Percentiles rank a stretch among this genome's conserved stretches.
Evolutionary conservation across 192 early-diverging fungal genomes (phyloP).

Genomic region (Entrophospora sp.): DNA sequence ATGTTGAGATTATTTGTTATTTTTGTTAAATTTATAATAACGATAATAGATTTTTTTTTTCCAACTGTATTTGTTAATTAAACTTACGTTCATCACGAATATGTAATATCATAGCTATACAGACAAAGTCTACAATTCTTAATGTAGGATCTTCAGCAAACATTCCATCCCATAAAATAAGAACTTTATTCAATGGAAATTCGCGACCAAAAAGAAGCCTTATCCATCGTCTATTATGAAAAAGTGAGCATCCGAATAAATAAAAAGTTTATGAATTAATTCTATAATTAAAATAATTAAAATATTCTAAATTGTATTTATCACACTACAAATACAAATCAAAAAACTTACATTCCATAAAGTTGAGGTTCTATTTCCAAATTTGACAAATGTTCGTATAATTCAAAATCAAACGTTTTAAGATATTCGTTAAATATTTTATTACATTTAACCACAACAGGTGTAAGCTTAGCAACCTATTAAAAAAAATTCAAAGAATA

Average conservation of each 20-base stretch:
- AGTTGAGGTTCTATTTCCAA: slow-evolving; percentile 90
- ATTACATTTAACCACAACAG: slow-evolving; percentile 67
- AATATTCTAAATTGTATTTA: too few species aligned
- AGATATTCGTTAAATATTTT: slow-evolving; percentile 66
- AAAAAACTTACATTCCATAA: slow-evolving; percentile 69
- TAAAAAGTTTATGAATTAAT: too few species aligned
- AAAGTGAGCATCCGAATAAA: too few species aligned
- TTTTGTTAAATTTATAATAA: not conserved
- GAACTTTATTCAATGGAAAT: slow-evolving; percentile 59
- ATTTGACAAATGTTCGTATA: slow-evolving; percentile 59
- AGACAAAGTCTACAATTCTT: slow-evolving; percentile 75
- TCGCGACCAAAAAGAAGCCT: slow-evolving; percentile 88
- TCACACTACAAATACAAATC: too few species aligned
- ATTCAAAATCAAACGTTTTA: slow-evolving; percentile 55
- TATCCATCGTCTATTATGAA: slow-evolving; percentile 73
- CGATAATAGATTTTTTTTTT: too few species aligned
- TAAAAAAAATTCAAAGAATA: too few species aligned
- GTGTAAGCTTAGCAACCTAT: slow-evolving; percentile 42
- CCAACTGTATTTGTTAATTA: too few species aligned
- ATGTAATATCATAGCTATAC: slow-evolving; percentile 61
- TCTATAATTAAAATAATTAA: too few species aligned
- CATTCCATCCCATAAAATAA: slow-evolving; percentile 86
- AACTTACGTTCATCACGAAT: slow-evolving; percentile 61
- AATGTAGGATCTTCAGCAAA: slow-evolving; percentile 74
- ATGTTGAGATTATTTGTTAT: not conserved